Percentiles rank a stretch among this genome's conserved stretches.
Evolutionary conservation across 306 rosid genomes (phyloP).

Genomic region (Styphnolobium japonicum): DNA sequence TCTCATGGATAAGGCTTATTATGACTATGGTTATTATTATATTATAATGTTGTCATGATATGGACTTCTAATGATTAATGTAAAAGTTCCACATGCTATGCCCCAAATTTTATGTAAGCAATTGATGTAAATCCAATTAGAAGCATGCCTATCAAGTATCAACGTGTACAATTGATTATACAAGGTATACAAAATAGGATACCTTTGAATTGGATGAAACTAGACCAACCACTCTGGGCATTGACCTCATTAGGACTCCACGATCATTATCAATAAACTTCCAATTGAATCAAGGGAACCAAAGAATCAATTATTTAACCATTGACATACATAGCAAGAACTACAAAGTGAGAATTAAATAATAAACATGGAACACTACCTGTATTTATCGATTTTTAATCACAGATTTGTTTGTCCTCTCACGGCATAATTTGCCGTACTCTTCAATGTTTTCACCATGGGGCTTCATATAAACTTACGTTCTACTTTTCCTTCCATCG

Average conservation of each 20-base stretch:
- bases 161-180: not conserved
- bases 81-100: not conserved
- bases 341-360: not conserved
- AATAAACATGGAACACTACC: constrained; percentile 44
- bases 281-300: constrained; percentile 26
- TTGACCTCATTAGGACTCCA: constrained; percentile 94
- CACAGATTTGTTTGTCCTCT: constrained; percentile 89
- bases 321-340: constrained; percentile 2
- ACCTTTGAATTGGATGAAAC: constrained; percentile 85
- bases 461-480: constrained; percentile 97
- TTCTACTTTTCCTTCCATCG: constrained; percentile 94
- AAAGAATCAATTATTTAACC: constrained; percentile 18
- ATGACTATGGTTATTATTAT: not conserved
- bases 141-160: not conserved
- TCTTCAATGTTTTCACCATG: constrained; percentile 84
- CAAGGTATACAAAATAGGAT: constrained; percentile 8
- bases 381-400: constrained; percentile 82
- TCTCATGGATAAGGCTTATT: not conserved
- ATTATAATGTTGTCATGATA: not conserved
- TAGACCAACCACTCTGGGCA: constrained; percentile 96
- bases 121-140: not conserved
- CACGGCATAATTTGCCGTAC: constrained; percentile 91
- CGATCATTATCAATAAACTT: constrained; percentile 92
- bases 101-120: constrained; percentile 5
- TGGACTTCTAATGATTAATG: not conserved